Conservation (phyloP, 2,329 filamentous ascomycete species). For the Aspergillus fumigatus region DNA sequence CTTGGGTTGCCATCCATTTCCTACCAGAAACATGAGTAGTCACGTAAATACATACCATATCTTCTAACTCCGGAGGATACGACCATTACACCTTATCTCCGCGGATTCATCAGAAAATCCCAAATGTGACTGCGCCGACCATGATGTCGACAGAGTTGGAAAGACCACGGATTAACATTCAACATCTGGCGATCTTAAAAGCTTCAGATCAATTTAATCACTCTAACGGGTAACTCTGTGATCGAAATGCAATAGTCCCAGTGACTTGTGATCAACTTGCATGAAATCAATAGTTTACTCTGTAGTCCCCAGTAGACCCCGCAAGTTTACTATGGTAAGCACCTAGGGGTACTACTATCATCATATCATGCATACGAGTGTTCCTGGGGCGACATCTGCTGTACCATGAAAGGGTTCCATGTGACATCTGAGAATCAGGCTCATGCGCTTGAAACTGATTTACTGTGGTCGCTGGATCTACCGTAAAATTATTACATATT, state of each 20-base stretch:
- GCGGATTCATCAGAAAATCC: not conserved
- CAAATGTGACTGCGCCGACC: not conserved
- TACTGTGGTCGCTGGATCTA: too few species aligned
- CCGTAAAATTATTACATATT: too few species aligned
- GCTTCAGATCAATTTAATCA: not conserved
- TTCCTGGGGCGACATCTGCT: not conserved
- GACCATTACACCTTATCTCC: not conserved
- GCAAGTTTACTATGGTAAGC: not conserved
- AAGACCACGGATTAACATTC: not conserved
- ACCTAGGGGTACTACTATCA: not conserved
- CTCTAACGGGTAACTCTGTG: not conserved
- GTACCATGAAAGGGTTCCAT: too few species aligned
- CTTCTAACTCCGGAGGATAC: not conserved
- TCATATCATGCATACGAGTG: not conserved
- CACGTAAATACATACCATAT: not conserved
- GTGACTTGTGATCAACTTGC: not conserved
- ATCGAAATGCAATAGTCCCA: not conserved
- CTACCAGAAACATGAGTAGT: not conserved
- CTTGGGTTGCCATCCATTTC: not conserved
- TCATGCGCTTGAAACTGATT: too few species aligned
- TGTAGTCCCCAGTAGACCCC: too few species aligned
- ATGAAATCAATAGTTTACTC: not conserved
- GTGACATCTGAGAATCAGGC: too few species aligned
- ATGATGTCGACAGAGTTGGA: not conserved
- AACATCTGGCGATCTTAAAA: not conserved